These are phyloP conservation scores for Omphalea diandra DNA, from an alignment of 441 rosid genomes.

Conservation along the genomic window DNA sequence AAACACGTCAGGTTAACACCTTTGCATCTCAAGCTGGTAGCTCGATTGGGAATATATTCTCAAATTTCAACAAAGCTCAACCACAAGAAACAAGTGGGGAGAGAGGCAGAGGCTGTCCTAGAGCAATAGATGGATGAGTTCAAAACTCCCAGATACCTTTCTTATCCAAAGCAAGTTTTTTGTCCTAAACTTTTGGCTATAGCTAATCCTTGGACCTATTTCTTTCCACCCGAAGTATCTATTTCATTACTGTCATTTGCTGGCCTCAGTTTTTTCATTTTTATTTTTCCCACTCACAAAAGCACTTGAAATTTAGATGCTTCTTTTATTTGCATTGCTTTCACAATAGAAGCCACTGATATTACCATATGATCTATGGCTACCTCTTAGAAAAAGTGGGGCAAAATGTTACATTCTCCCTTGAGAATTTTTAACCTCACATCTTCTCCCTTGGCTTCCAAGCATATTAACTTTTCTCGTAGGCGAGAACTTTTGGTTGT, in stretches of 20 bases:
- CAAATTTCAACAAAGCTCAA: conserved; percentile 12
- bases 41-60: conserved; percentile 23
- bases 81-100: conserved; percentile 19
- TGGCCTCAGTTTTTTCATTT: conserved; percentile 4
- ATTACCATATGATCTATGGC: neutral
- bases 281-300: conserved; percentile 23
- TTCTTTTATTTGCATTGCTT: conserved; percentile 5
- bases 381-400: neutral
- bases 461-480: neutral
- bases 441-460: neutral
- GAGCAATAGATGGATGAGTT: conserved; percentile 3
- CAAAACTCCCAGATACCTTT: conserved; percentile 2
- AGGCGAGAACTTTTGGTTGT: neutral
- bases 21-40: too few relatives aligned
- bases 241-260: conserved; percentile 19
- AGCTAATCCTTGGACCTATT: neutral
- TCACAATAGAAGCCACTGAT: conserved; percentile 17
- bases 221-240: conserved; percentile 8
- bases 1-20: too few relatives aligned
- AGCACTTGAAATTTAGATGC: conserved; percentile 27
- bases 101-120: conserved; percentile 4
- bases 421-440: neutral
- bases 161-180: conserved; percentile 16
- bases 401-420: neutral
- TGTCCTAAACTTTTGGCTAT: neutral